These are phyloP conservation scores for Achlya hypogyna DNA, from an alignment of 352 stramenopile species.

Conservation along the genomic window DNA sequence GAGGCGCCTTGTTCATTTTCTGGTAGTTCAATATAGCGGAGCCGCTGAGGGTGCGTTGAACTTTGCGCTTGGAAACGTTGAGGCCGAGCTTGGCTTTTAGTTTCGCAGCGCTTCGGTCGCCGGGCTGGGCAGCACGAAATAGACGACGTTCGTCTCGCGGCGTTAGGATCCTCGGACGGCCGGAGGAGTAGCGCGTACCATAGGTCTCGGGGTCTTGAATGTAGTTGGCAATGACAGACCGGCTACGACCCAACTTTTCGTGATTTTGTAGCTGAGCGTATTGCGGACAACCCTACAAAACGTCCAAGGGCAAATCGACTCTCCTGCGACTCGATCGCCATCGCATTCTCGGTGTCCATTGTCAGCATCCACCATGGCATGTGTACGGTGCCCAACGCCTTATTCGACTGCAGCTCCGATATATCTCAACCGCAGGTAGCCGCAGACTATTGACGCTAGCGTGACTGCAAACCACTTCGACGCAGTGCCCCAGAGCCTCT, in stretches of 20 bases:
- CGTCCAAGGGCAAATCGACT: no score
- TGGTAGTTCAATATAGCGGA: background rate
- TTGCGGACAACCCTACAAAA: no score
- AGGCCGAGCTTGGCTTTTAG: background rate
- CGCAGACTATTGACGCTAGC: no score
- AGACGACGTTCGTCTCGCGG: background rate
- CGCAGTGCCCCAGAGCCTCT: no score
- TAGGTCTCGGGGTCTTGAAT: background rate
- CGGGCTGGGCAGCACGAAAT: background rate
- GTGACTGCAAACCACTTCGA: no score
- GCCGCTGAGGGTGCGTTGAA: background rate
- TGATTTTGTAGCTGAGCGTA: no score
- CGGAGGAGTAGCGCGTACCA: background rate
- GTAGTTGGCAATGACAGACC: background rate
- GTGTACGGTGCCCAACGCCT: no score
- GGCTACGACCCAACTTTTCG: background rate
- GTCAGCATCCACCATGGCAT: no score
- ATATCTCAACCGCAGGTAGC: no score
- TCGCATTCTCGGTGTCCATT: no score
- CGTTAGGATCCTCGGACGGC: background rate
- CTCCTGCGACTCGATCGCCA: no score
- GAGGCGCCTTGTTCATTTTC: slow-evolving; percentile 1
- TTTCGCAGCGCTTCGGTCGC: background rate
- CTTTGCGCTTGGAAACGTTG: background rate
- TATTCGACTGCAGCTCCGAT: no score